Base-by-base conservation (phyloP, 164 flowering plant species). In the Kalanchoe fedtschenkoi region DNA sequence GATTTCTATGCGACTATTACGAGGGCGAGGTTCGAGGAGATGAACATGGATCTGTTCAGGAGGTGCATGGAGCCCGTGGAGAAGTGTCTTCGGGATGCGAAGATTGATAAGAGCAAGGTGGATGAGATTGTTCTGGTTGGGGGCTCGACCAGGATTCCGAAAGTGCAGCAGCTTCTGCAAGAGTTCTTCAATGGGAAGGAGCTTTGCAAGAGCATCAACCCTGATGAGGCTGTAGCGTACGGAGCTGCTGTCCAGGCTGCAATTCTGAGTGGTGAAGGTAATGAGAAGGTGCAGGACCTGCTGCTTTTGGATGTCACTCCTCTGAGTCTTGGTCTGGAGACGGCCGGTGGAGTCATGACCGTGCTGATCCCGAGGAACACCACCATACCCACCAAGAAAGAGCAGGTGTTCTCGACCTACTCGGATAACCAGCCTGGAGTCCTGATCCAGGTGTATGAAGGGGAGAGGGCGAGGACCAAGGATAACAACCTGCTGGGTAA, bases 361-460 rank as follows among this genome's bases (percentile, higher is more conserved):
- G 32, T 30, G 8, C 24, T 73, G 41, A 68, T 71, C 16, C 74
- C 74, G 15, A 44, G 70, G 55, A 71, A 71, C 71, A 71, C 70
- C 3, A 72, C 69, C 28, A 72, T 72, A 26, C 72, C 76, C 9
- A 69, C 73, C 1, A 73, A 68, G 61, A 72, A 69, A 29, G 76
- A 72, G 58, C 69, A 72, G 46, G 56, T 72, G 28, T 72, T 72
- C 66, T 69, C 67, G 0, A 72, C 75, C 1, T 70, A 73, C 17
- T 73, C 71, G 5, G 74, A 74, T 29, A 70, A 74, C n/a, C 76
- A 74, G 62, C 73, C 73, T 0, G 74, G 74, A 5, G 74, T 74
- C 16, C 21, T 67, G 63, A 70, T 74, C 61, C 74, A 70, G 19
- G 76, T 74, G 6, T 74, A 70, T 32, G 74, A 74, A 34, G 74